These are phyloP conservation scores for Jacaranda copaia DNA, from an alignment of 257 asterid genomes.

Conservation along the genomic window DNA sequence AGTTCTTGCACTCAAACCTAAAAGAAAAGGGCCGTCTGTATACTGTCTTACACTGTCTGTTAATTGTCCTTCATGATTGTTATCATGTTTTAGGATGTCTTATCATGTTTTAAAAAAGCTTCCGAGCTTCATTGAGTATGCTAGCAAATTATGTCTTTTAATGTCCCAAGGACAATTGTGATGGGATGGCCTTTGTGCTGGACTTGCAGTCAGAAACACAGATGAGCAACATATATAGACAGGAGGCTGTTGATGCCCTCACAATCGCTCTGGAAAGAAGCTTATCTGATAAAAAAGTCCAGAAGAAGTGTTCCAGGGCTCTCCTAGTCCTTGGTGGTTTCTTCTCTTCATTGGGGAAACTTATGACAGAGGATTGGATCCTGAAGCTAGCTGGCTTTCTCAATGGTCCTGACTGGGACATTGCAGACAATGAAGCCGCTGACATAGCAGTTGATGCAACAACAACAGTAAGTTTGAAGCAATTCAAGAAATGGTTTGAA, in stretches of 20 bases:
- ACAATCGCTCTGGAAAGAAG: constrained; percentile 59
- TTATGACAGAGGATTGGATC: constrained; percentile 92
- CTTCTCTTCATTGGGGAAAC: constrained; percentile 76
- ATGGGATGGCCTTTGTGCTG: constrained; percentile 13
- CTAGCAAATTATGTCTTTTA: not conserved
- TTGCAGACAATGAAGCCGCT: constrained; percentile 46
- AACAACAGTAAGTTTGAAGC: constrained; percentile 44
- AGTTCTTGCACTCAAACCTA: not conserved
- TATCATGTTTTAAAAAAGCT: not conserved
- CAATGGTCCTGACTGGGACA: constrained; percentile 63
- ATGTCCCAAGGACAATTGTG: not conserved
- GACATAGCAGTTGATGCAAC: constrained; percentile 38
- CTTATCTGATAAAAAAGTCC: constrained; percentile 51
- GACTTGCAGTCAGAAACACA: constrained; percentile 61
- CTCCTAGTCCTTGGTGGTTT: constrained; percentile 80
- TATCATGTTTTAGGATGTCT: not conserved
- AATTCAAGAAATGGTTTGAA: not conserved
- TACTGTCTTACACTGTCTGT: not conserved
- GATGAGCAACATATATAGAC: constrained; percentile 43
- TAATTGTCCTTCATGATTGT: no score
- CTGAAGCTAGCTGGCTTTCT: constrained; percentile 76
- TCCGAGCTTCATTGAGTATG: not conserved
- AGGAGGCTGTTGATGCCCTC: constrained; percentile 73
- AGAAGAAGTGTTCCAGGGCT: constrained; percentile 65
- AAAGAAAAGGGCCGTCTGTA: not conserved